Base-by-base conservation (phyloP, 352 stramenopile species). In the Phytophthora constricta region DNA sequence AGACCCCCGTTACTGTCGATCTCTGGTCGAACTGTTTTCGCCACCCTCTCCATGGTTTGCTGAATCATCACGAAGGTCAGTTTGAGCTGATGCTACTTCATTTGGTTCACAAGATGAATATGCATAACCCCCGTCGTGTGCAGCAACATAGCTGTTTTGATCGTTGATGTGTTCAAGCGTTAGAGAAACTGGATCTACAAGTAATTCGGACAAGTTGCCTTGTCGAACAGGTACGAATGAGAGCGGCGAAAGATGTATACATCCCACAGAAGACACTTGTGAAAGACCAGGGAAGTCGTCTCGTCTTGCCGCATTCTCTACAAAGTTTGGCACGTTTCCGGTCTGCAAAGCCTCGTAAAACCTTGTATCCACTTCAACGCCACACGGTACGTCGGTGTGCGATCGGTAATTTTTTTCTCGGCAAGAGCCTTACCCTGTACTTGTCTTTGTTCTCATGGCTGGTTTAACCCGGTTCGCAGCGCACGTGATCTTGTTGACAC, bases 361-460 rank as follows among this genome's bases (percentile, higher is more conserved):
- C 20, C 11, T 16, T 57, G 7, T 0, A 69, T 5, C 56, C 63
- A 66, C 5, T 46, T 22, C 5, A 62, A 8, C 0, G 63, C 63
- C 1, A 66, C 33, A 0, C n/a, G 14, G 50, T 58, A 58, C 0
- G 33, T 67, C 1, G 49, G 50, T 5, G 64, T 66, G 1, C 19
- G n/a, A 2, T 57, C 45, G 1, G 47, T 43, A 10, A 62, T 68
- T 39, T n/a, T n/a, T n/a, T 62, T 50, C 13, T 62, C 61, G 0
- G 34, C 11, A 4, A 68, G 5, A 0, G 19, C 33, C 46, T 70
- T 64, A 0, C 39, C 16, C 3, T 28, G 10, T 59, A 62, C 34
- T 19, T 63, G 20, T 1, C 16, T 1, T 37, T 1, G 41, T 26
- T 16, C 4, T 16, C 20, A 50, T 28, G 0, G 47, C 16, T 0